phyloP scores from a whole-genome alignment of 495 filamentous ascomycete species.

The Xylaria venustula region DNA sequence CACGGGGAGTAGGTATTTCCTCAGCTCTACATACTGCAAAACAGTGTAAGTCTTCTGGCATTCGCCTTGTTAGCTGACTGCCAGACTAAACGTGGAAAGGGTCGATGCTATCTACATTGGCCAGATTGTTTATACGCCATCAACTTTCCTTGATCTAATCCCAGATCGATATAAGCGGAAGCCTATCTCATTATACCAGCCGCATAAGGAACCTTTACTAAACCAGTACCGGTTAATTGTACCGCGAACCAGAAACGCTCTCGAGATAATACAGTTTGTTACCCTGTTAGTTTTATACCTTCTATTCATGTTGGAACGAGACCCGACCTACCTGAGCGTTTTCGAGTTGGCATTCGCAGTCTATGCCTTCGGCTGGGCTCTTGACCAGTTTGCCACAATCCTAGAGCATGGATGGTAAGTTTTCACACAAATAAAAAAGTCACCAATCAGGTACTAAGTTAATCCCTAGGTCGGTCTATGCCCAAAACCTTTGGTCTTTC shows the following conservation, averaged over 20 bases:
- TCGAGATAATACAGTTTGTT: constrained; percentile 67
- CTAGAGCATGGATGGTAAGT: constrained; percentile 65
- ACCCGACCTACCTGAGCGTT: constrained; percentile 45
- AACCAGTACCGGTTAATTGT: constrained; percentile 77
- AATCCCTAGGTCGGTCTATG: constrained; percentile 63
- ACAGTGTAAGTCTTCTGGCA: constrained; percentile 47
- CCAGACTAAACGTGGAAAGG: constrained; percentile 22
- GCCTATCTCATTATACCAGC: constrained; percentile 69
- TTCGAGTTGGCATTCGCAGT: constrained; percentile 61
- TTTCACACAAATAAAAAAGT: neutral
- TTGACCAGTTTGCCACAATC: constrained; percentile 71
- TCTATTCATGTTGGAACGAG: constrained; percentile 60
- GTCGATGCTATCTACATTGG: constrained; percentile 69
- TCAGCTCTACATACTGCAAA: constrained; percentile 66
- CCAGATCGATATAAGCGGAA: constrained; percentile 73
- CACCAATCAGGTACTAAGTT: neutral
- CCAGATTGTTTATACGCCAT: constrained; percentile 67
- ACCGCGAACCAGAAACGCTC: constrained; percentile 63
- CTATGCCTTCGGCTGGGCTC: constrained; percentile 67
- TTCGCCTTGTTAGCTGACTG: neutral
- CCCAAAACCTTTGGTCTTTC: constrained; percentile 77
- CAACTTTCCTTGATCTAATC: constrained; percentile 66
- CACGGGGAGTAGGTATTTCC: constrained; percentile 63
- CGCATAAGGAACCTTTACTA: constrained; percentile 59
- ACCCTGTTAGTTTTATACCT: constrained; percentile 61